Evolutionary conservation across 306 rosid genomes (phyloP), one percentile per base, ranked within the genome.

Genomic region (Adenanthera pavonina): DNA sequence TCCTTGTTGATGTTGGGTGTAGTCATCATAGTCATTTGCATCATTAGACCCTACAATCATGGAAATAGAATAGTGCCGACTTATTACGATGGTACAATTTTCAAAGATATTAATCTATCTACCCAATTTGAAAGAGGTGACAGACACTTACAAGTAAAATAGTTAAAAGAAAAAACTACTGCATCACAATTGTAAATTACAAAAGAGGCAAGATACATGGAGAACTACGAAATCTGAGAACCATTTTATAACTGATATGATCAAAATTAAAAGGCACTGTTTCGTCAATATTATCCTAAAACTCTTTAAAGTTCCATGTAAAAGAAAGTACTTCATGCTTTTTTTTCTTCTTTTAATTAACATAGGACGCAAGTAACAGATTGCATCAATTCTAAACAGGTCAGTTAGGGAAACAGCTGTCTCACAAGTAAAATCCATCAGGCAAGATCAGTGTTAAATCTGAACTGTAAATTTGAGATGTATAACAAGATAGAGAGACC

Each of bases 21-120:
- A 75, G 98, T 92, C 98, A 95, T 95, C 97, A 95, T 90, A 44
- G 95, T 93, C 90, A 93, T 87, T 87, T 95, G 99, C 99, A 92
- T 88, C 87, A 95, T 72, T 57, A 78, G 86, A 78, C 98, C 99
- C 99, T 95, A 44, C 84, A 87, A 52, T 61, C 56, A 78, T 74
- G n/a, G 3, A 53, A 72, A 80, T 40, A 2, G 13, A 65, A 80
- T 76, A 48, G 57, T 5, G 38, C 47, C 15, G 19, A 66, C 61
- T 59, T 25, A 44, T 19, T 44, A 79, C 46, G 64, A 65, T 25
- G 68, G 53, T 59, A 72, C 59, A 35, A 40, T 25, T 70, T 56
- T 81, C 40, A 30, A 59, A 78, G 65, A n/a, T 25, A 25, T 19
- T 33, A 69, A 70, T 51, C 6, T 41, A 65, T 11, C 19, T 12